Evolutionary conservation across 768 basidiomycete genomes (phyloP).

Genomic region (Coprinopsis strossmayeri): DNA sequence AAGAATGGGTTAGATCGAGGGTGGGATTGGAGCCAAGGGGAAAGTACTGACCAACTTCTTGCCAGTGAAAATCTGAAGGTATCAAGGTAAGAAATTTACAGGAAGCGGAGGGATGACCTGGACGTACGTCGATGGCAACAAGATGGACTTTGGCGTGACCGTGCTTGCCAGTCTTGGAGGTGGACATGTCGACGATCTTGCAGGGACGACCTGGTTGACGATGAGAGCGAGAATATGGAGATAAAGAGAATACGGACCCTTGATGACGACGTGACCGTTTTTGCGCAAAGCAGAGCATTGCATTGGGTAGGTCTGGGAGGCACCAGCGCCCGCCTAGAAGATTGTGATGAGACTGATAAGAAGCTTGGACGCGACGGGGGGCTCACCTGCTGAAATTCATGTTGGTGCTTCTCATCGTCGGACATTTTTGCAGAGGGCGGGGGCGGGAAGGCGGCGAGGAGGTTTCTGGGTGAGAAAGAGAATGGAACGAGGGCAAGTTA

Average conservation of each 20-base stretch:
- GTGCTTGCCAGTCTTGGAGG: constrained; percentile 99
- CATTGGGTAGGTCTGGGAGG: constrained; percentile 77
- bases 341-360: constrained; percentile 10
- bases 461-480: constrained; percentile 15
- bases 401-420: constrained; percentile 86
- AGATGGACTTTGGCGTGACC: constrained; percentile 99
- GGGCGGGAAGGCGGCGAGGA: background rate
- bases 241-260: constrained; percentile 38
- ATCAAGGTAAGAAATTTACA: constrained; percentile 6
- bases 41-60: constrained; percentile 79
- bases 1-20: constrained; percentile 1
- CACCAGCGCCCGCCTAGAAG: constrained; percentile 59
- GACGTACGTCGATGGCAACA: constrained; percentile 88
- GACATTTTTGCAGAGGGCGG: constrained; percentile 43
- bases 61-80: constrained; percentile 86
- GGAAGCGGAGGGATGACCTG: background rate
- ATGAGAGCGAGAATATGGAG: constrained; percentile 6
- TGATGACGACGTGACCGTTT: constrained; percentile 94
- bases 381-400: constrained; percentile 76
- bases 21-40: background rate
- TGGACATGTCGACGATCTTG: constrained; percentile 99
- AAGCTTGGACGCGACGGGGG: constrained; percentile 4
- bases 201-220: constrained; percentile 68
- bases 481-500: constrained; percentile 15
- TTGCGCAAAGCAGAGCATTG: constrained; percentile 96